These are phyloP conservation scores for Leccinum longicurvipes DNA, from an alignment of 768 basidiomycete species.

Conservation along the genomic window DNA sequence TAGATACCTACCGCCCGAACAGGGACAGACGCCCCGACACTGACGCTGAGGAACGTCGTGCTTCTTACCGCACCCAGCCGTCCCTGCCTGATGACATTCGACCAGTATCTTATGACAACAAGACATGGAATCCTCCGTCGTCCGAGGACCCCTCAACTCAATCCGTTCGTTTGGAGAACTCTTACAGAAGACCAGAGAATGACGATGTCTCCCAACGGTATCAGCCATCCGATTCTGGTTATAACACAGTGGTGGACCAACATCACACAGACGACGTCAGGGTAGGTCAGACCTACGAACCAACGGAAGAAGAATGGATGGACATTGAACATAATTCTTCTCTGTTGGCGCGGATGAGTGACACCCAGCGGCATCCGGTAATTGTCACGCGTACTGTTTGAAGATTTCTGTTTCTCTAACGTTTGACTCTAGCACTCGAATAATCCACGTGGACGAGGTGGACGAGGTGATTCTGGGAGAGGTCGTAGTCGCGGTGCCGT, in stretches of 20 bases:
- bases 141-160: neutral
- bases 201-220: constrained; percentile 14
- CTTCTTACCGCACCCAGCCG: constrained; percentile 1
- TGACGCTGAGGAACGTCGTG: constrained; percentile 15
- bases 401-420: neutral
- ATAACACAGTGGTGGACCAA: constrained; percentile 1
- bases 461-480: constrained; percentile 20
- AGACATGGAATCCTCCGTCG: neutral
- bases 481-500: constrained; percentile 20
- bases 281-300: constrained; percentile 11
- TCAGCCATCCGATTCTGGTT: constrained; percentile 1
- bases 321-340: constrained; percentile 15
- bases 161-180: constrained; percentile 5
- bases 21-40: constrained; percentile 12
- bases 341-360: constrained; percentile 25
- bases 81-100: constrained; percentile 8
- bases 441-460: constrained; percentile 22
- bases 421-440: constrained; percentile 7
- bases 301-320: constrained; percentile 9
- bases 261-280: constrained; percentile 5
- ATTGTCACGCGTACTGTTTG: neutral
- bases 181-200: constrained; percentile 10
- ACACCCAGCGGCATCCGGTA: constrained; percentile 21
- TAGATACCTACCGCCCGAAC: constrained; percentile 3
- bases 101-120: constrained; percentile 6